phyloP scores from a whole-genome alignment of 305 asterid genomes.

The Andrographis paniculata region DNA sequence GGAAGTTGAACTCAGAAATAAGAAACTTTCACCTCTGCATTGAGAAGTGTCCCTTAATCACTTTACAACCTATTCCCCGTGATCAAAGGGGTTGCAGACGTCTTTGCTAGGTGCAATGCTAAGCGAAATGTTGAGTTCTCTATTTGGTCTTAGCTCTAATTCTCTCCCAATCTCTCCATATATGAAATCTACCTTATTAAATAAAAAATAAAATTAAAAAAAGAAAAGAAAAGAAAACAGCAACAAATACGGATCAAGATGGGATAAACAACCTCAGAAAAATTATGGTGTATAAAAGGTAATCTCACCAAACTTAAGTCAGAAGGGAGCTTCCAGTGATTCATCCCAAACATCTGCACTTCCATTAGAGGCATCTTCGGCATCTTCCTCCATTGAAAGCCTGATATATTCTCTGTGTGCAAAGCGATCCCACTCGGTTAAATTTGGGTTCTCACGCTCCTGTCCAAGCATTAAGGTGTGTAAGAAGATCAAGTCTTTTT shows the following conservation, averaged over 20 bases:
- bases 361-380: constrained; percentile 98
- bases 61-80: too few species aligned
- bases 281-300: constrained; percentile 5
- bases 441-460: constrained; percentile 97
- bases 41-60: too few species aligned
- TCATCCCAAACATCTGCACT: constrained; percentile 99
- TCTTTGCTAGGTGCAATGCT: too few species aligned
- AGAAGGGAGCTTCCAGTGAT: constrained; percentile 97
- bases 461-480: constrained; percentile 26
- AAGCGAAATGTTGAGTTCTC: too few species aligned
- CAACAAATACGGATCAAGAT: neutral
- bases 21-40: too few species aligned
- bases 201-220: too few species aligned
- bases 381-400: constrained; percentile 99
- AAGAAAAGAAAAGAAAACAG: neutral
- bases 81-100: too few species aligned
- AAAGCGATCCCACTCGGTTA: constrained; percentile 99
- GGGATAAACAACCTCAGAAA: neutral
- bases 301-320: constrained; percentile 52
- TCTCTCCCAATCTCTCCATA: too few species aligned
- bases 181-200: too few species aligned
- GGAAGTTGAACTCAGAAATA: too few species aligned
- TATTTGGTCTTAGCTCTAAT: too few species aligned
- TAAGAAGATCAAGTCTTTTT: constrained; percentile 8
- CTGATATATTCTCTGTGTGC: constrained; percentile 99